A percentile compares a stretch with the other conserved stretches of the same genome.
Conservation (phyloP, 2,329 filamentous ascomycete species). For the Xylariaceae sp. region DNA sequence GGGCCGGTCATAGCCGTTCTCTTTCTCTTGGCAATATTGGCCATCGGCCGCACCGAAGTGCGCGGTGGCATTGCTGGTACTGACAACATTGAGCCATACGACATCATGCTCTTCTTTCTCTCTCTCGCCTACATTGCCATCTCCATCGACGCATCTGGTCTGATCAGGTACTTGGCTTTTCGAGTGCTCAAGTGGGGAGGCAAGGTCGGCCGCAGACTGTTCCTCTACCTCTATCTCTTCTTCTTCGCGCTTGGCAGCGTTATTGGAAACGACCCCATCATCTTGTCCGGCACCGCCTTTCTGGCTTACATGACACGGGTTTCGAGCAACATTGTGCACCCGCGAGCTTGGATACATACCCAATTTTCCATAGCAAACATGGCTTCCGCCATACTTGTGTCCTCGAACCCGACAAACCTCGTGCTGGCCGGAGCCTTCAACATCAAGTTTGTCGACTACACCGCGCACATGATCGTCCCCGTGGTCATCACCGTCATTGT, state of each 20-base stretch:
- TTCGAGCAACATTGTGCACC: slow-evolving; percentile 63
- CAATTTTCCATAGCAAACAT: slow-evolving; percentile 70
- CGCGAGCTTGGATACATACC: slow-evolving; percentile 64
- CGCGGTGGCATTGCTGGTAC: slow-evolving; percentile 60
- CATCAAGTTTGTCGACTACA: slow-evolving; percentile 66
- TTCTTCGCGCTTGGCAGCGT: slow-evolving; percentile 61
- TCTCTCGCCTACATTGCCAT: slow-evolving; percentile 70
- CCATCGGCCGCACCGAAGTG: slow-evolving; percentile 60
- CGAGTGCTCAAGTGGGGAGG: slow-evolving; percentile 62
- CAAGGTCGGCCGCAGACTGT: slow-evolving; percentile 58
- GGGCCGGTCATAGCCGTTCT: slow-evolving; percentile 64
- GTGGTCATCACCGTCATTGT: slow-evolving; percentile 60
- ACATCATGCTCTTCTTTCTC: slow-evolving; percentile 70
- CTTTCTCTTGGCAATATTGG: slow-evolving; percentile 61
- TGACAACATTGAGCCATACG: slow-evolving; percentile 58
- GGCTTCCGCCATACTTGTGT: slow-evolving; percentile 67
- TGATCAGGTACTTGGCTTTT: slow-evolving; percentile 64
- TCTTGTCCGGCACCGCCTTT: slow-evolving; percentile 66
- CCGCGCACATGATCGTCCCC: slow-evolving; percentile 70
- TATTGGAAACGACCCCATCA: slow-evolving; percentile 70
- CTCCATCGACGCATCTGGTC: slow-evolving; percentile 66
- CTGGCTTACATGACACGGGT: slow-evolving; percentile 71
- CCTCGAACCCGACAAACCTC: slow-evolving; percentile 70
- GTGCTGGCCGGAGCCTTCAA: slow-evolving; percentile 65
- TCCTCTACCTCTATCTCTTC: slow-evolving; percentile 66